Percentiles rank a stretch among this genome's conserved stretches.
phyloP scores from a whole-genome alignment of 495 filamentous ascomycete genomes.

The Tuber indicum region DNA sequence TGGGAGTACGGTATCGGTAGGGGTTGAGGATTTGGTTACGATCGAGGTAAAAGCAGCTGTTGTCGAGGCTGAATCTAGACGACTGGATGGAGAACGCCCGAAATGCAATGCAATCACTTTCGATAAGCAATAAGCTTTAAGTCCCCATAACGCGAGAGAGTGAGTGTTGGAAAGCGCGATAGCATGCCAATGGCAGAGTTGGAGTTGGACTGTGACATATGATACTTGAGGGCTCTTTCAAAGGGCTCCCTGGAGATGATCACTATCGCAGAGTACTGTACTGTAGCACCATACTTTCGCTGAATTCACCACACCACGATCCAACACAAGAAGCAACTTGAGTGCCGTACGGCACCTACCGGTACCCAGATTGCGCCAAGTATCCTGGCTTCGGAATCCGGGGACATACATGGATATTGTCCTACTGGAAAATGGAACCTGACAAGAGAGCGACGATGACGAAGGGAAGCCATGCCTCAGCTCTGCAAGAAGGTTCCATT shows the following conservation, averaged over 20 bases:
- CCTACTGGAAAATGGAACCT: neutral
- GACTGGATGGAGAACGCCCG: neutral
- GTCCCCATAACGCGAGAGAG: neutral
- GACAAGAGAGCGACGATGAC: neutral
- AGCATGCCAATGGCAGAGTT: neutral
- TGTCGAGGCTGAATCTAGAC: neutral
- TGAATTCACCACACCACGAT: neutral
- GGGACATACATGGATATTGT: neutral
- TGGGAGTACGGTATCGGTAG: neutral
- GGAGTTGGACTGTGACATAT: neutral
- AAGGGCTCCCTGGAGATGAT: neutral
- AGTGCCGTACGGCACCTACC: neutral
- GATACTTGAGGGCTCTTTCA: neutral
- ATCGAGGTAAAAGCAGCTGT: neutral
- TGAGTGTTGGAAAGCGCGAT: neutral
- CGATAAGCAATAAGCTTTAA: neutral
- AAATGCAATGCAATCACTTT: neutral
- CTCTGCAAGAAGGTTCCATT: neutral
- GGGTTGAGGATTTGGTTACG: neutral
- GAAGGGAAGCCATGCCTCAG: neutral
- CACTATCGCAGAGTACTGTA: neutral
- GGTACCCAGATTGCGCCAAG: neutral
- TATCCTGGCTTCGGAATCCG: neutral
- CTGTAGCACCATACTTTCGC: neutral
- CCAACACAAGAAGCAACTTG: neutral